These are phyloP conservation scores for Suhomyces bolitotheri DNA, from an alignment of 1,139 yeast genomes.

Conservation along the genomic window DNA sequence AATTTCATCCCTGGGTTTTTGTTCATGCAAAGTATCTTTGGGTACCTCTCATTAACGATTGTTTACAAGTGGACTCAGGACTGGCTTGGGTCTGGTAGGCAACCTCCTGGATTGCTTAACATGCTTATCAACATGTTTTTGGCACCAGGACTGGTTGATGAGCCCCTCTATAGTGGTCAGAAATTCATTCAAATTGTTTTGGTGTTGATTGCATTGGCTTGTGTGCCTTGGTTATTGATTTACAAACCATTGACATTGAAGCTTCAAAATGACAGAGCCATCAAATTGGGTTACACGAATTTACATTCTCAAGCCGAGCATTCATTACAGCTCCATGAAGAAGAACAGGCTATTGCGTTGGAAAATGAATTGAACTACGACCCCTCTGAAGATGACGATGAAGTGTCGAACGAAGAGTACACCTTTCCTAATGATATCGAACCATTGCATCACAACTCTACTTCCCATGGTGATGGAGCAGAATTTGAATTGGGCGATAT, in stretches of 20 bases:
- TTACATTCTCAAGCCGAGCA: conserved; percentile 37
- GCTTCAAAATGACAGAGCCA: conserved; percentile 21
- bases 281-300: conserved; percentile 38
- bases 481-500: conserved; percentile 80
- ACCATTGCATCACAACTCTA: conserved; percentile 35
- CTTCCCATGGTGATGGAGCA: conserved; percentile 41
- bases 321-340: conserved; percentile 30
- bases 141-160: conserved; percentile 88
- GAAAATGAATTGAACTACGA: conserved; percentile 21
- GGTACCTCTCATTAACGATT: conserved; percentile 80
- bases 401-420: conserved; percentile 30
- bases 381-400: conserved; percentile 30
- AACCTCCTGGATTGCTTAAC: conserved; percentile 91
- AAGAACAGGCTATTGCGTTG: conserved; percentile 36
- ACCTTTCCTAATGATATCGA: conserved; percentile 51
- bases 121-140: conserved; percentile 96
- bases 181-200: conserved; percentile 72
- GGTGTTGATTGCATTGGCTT: conserved; percentile 73
- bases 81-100: conserved; percentile 73
- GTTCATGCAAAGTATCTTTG: conserved; percentile 95
- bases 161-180: conserved; percentile 82
- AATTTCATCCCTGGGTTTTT: conserved; percentile 91
- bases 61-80: conserved; percentile 94
- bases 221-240: conserved; percentile 93
- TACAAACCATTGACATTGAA: conserved; percentile 78